phyloP scores from a whole-genome alignment of 495 filamentous ascomycete genomes.

The Chaetomium fimeti region DNA sequence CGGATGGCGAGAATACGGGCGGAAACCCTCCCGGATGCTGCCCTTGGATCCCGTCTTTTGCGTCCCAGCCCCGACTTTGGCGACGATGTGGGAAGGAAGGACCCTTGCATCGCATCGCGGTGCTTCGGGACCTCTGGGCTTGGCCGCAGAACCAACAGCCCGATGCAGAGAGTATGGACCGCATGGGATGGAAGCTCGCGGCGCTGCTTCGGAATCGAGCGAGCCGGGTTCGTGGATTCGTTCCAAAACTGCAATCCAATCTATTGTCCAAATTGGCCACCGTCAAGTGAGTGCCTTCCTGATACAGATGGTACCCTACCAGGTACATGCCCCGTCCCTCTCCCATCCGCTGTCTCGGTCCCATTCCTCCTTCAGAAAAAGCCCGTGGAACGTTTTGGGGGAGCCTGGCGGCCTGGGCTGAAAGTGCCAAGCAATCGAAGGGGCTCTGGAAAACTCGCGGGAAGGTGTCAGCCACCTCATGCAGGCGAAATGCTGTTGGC shows the following conservation, averaged over 20 bases:
- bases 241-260: background rate
- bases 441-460: background rate
- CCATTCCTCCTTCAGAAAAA: too few relatives aligned
- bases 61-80: too few relatives aligned
- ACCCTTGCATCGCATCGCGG: background rate
- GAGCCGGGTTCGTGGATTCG: background rate
- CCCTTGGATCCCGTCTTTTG: background rate
- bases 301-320: too few relatives aligned
- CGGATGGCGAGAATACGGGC: background rate
- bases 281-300: too few relatives aligned
- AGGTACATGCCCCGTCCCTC: too few relatives aligned
- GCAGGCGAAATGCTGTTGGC: constrained; percentile 6
- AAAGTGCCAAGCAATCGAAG: background rate
- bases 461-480: constrained; percentile 2
- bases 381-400: background rate
- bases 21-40: background rate
- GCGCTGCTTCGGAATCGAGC: background rate
- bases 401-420: background rate
- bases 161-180: background rate
- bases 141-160: background rate
- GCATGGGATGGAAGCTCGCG: background rate
- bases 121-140: background rate
- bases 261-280: background rate
- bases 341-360: too few relatives aligned
- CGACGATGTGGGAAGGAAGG: too few relatives aligned